Percentiles rank a stretch among this genome's conserved stretches.
Evolutionary conservation across 331 rosid species (phyloP).

Genomic region (Rosa hybrid): DNA sequence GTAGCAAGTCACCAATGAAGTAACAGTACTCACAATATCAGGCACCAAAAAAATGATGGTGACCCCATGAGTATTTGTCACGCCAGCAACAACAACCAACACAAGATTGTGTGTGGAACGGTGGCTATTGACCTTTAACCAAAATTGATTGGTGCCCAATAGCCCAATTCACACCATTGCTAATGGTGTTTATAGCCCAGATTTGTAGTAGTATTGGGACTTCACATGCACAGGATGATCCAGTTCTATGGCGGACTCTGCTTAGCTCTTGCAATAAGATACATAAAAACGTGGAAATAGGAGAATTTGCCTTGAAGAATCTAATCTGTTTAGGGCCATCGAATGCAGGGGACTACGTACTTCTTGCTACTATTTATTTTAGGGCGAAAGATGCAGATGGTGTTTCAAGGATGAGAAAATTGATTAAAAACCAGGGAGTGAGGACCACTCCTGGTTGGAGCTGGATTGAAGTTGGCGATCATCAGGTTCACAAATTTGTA

Average conservation of each 20-base stretch:
- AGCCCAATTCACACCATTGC: too few species aligned
- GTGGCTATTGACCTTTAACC: too few species aligned
- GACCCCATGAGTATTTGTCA: too few species aligned
- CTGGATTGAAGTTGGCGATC: conserved; percentile 45
- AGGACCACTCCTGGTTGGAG: conserved; percentile 49
- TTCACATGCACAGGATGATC: conserved; percentile 30
- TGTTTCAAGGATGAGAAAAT: conserved; percentile 38
- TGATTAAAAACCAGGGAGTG: conserved; percentile 38
- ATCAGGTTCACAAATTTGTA: conserved; percentile 42
- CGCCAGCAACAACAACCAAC: too few species aligned
- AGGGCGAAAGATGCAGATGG: conserved; percentile 34
- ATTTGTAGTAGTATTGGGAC: conserved; percentile 4
- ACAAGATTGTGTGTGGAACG: too few species aligned
- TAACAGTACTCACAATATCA: too few species aligned
- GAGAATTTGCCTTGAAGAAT: conserved; percentile 44
- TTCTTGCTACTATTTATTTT: conserved; percentile 40
- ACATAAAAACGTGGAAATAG: conserved; percentile 37
- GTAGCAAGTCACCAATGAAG: too few species aligned
- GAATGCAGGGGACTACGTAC: conserved; percentile 47
- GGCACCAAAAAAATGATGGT: too few species aligned
- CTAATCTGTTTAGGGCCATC: conserved; percentile 36
- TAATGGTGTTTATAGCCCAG: too few species aligned
- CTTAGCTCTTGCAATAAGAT: conserved; percentile 54
- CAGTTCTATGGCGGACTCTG: conserved; percentile 53
- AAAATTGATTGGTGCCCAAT: too few species aligned